Evolutionary conservation across 192 early-diverging fungal genomes (phyloP), one percentile per base, ranked within the genome.

Genomic region (Rhizophagus sp.): DNA sequence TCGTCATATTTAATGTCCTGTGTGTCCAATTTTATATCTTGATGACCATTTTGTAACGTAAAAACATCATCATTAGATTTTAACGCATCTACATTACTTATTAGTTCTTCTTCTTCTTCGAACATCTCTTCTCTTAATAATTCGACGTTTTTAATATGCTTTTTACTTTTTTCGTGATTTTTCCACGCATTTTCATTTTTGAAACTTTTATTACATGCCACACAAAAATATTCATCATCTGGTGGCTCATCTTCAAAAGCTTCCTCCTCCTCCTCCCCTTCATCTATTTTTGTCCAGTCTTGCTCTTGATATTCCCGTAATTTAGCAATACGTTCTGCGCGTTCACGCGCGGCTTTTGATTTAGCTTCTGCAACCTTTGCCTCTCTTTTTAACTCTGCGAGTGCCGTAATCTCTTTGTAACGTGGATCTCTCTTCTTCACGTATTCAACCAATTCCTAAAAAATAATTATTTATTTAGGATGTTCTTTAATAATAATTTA

Each of bases 401-500:
- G 81, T 22, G 91, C 93, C 13, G 89, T 81, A 79, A 84, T 92
- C 19, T 84, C 87, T 62, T 96, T 93, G 78, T 90, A 94, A 22
- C 98, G 91, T 12, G 98, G 98, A 83, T 99, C 98, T 27, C 96
- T 93, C 80, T 96, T 95, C 61, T 92, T 89, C 2, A 98, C 85
- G 83, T 90, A 97, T 2, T 83, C 82, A 0, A 94, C 93, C 49
- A 99, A 88, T 4, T 85, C 89, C 88, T 93, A 81, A 39, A 30
- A 36, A 17, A 30, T 47, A 81, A 27, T 77, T 73, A 52, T 52
- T 49, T 39, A 25, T 41, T 15, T 81, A 25, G 1, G 19, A 25
- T 22, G n/a, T 77, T 39, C 22, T 30, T 47, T 24, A 33, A 81
- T 6, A 0, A 39, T 70, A 61, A 49, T 15, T 57, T 33, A 9